Conservation (phyloP, 768 basidiomycete species). For the Calvatia gigantea region DNA sequence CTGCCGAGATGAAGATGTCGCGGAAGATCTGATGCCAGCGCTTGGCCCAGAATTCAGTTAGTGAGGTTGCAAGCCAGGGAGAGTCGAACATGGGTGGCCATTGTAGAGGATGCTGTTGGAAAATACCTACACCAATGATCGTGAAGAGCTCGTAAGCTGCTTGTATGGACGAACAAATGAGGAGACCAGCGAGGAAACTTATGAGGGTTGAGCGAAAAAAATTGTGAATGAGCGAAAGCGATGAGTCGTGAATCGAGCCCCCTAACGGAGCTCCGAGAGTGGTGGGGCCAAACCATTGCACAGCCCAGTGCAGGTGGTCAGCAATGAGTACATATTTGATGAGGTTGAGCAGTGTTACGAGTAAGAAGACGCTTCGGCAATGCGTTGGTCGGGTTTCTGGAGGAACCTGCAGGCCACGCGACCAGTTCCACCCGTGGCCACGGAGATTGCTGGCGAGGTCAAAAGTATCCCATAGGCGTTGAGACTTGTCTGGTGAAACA, state of each 20-base stretch:
- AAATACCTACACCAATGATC: slow-evolving; percentile 39
- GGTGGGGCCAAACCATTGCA: slow-evolving; percentile 43
- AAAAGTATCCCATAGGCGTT: slow-evolving; percentile 19
- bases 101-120: slow-evolving; percentile 44
- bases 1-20: slow-evolving; percentile 50
- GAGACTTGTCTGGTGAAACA: neutral
- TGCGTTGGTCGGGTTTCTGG: slow-evolving; percentile 36
- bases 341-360: slow-evolving; percentile 29
- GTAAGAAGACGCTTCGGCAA: slow-evolving; percentile 33
- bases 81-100: slow-evolving; percentile 64
- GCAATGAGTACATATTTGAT: slow-evolving; percentile 34
- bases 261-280: slow-evolving; percentile 37
- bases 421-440: slow-evolving; percentile 63
- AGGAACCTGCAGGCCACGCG: slow-evolving; percentile 37
- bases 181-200: slow-evolving; percentile 38
- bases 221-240: slow-evolving; percentile 30
- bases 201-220: slow-evolving; percentile 43
- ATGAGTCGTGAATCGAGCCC: slow-evolving; percentile 39
- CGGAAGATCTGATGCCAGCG: slow-evolving; percentile 74
- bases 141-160: slow-evolving; percentile 37
- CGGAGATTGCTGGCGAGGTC: slow-evolving; percentile 52
- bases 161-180: slow-evolving; percentile 44
- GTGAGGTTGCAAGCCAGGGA: slow-evolving; percentile 56
- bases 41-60: slow-evolving; percentile 58
- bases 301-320: slow-evolving; percentile 40